phyloP scores from a whole-genome alignment of 2,329 filamentous ascomycete species.

The Colletotrichum cuscutae region DNA sequence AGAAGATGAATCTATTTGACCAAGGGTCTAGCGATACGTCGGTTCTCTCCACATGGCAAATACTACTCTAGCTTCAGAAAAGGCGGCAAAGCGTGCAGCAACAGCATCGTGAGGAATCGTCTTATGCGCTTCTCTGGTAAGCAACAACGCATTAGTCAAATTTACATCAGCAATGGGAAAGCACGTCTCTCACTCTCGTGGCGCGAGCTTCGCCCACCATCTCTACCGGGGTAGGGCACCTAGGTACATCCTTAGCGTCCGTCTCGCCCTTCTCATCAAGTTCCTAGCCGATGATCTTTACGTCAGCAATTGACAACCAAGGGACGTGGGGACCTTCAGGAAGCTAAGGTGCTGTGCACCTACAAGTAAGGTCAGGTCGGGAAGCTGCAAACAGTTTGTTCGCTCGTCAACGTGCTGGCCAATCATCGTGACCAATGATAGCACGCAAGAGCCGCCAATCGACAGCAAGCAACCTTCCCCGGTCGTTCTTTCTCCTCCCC shows the following conservation, averaged over 20 bases:
- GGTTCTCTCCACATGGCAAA: not conserved
- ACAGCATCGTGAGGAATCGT: slow-evolving; percentile 1
- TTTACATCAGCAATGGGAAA: slow-evolving; percentile 42
- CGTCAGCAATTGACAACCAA: not conserved
- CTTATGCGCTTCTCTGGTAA: slow-evolving; percentile 28
- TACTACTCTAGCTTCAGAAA: not conserved
- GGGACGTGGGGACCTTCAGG: not conserved
- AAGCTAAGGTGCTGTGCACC: no score
- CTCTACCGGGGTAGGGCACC: not conserved
- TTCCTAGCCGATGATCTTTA: not conserved
- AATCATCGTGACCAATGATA: not conserved
- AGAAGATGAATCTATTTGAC: not conserved
- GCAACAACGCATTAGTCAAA: slow-evolving; percentile 39
- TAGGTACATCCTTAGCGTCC: not conserved
- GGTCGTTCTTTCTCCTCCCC: not conserved
- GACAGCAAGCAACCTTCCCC: slow-evolving; percentile 4
- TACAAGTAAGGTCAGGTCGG: not conserved
- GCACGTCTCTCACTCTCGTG: not conserved
- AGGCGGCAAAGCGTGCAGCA: not conserved
- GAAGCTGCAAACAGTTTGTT: slow-evolving; percentile 8
- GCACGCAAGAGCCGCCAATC: slow-evolving; percentile 6
- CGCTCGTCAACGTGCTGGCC: not conserved
- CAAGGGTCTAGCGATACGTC: not conserved
- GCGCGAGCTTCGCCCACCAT: not conserved
- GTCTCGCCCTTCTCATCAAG: not conserved